Conservation (phyloP, 2,329 filamentous ascomycete species). For the Colletotrichum filicis region DNA sequence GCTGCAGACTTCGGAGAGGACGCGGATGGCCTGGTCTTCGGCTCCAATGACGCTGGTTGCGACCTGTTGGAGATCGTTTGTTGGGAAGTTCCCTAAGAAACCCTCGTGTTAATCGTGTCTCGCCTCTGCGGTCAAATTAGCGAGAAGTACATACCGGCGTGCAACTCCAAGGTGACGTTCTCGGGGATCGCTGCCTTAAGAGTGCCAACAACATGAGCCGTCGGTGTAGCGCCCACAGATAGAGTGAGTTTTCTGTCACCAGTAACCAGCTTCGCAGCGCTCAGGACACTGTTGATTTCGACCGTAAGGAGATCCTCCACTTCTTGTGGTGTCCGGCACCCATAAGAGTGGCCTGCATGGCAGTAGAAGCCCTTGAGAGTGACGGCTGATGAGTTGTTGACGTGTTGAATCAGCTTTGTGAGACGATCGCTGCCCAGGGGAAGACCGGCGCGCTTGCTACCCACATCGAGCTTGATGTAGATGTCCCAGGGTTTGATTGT, state of each 20-base stretch:
- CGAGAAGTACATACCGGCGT: conserved; percentile 42
- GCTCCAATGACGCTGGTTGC: conserved; percentile 45
- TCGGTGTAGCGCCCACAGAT: conserved; percentile 49
- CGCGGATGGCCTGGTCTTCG: conserved; percentile 44
- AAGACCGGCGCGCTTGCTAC: conserved; percentile 48
- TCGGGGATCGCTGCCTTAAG: conserved; percentile 42
- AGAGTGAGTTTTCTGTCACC: conserved; percentile 42
- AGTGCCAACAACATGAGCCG: conserved; percentile 47
- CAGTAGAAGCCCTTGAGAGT: conserved; percentile 50
- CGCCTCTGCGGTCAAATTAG: too few relatives aligned
- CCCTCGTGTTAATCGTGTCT: neutral
- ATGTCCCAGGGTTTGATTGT: conserved; percentile 43
- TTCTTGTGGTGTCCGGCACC: conserved; percentile 42
- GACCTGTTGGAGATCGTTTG: conserved; percentile 52
- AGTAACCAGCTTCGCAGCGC: conserved; percentile 43
- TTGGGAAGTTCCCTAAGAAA: conserved; percentile 47
- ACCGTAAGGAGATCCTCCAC: conserved; percentile 43
- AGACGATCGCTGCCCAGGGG: conserved; percentile 41
- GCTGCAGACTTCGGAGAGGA: conserved; percentile 49
- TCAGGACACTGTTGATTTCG: conserved; percentile 45
- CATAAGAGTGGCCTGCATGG: conserved; percentile 51
- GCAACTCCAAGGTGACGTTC: conserved; percentile 48
- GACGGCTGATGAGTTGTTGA: conserved; percentile 42
- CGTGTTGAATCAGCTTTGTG: conserved; percentile 40
- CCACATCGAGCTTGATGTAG: conserved; percentile 51